Evolutionary conservation across 2,329 filamentous ascomycete species (phyloP).

Genomic region (Pseudocercospora cruenta): DNA sequence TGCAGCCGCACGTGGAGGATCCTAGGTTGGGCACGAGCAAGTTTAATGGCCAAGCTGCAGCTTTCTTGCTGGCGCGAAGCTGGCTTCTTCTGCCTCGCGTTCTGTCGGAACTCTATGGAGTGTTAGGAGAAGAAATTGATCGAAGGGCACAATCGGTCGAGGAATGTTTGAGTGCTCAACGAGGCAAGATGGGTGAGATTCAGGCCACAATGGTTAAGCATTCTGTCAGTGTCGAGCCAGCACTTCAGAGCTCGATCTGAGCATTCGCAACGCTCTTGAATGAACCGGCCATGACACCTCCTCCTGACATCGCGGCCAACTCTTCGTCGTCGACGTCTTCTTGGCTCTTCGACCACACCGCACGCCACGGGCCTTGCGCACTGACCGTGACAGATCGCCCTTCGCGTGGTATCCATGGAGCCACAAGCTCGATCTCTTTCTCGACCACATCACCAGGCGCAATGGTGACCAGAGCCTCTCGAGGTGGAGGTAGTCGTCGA

Average conservation of each 20-base stretch:
- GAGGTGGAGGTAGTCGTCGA: slow-evolving; percentile 43
- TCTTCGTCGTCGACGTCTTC: slow-evolving; percentile 26
- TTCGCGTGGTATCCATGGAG: slow-evolving; percentile 43
- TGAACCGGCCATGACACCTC: slow-evolving; percentile 13
- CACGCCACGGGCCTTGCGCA: slow-evolving; percentile 41
- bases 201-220: not conserved
- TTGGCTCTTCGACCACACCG: slow-evolving; percentile 38
- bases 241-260: slow-evolving; percentile 16
- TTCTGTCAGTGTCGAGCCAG: not conserved
- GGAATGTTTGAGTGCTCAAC: not conserved
- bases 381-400: slow-evolving; percentile 44
- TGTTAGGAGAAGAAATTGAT: not conserved
- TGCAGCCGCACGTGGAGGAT: not conserved
- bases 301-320: slow-evolving; percentile 23
- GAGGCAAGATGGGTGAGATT: not conserved
- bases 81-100: not conserved
- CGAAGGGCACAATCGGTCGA: not conserved
- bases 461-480: slow-evolving; percentile 42
- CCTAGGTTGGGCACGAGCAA: not conserved
- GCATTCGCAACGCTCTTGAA: slow-evolving; percentile 20
- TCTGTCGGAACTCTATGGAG: not conserved
- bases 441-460: slow-evolving; percentile 39
- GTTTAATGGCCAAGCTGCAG: not conserved
- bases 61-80: not conserved
- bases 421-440: slow-evolving; percentile 42